Conservation (phyloP, 75 land plant species). For the Gnetum montanum region DNA sequence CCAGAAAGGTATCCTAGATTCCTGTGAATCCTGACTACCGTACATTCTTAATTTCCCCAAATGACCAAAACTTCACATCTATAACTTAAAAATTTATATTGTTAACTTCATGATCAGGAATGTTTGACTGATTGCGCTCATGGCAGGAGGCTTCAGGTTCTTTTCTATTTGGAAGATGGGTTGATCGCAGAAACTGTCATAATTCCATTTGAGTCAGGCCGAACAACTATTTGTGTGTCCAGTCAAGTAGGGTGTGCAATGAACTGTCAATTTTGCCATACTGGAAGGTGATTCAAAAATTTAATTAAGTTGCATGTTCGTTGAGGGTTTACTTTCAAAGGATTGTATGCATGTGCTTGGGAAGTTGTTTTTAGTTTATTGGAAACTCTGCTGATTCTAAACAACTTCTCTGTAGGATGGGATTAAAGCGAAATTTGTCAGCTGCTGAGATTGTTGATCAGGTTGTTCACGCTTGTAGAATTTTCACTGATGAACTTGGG, state of each 20-base stretch:
- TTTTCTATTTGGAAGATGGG: slow-evolving; percentile 60
- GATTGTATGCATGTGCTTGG: neutral
- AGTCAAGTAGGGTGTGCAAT: slow-evolving; percentile 98
- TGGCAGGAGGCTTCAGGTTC: slow-evolving; percentile 66
- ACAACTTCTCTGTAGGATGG: slow-evolving; percentile 54
- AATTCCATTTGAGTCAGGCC: slow-evolving; percentile 58
- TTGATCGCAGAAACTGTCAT: slow-evolving; percentile 75
- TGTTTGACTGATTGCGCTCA: slow-evolving; percentile 25
- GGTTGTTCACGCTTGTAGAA: slow-evolving; percentile 72
- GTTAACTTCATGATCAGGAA: slow-evolving; percentile 1
- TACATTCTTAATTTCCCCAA: neutral
- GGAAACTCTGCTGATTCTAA: neutral
- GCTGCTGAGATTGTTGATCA: slow-evolving; percentile 94
- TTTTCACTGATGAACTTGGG: slow-evolving; percentile 60
- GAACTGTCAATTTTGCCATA: slow-evolving; percentile 97
- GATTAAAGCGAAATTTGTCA: slow-evolving; percentile 58
- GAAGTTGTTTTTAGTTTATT: neutral
- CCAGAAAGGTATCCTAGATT: slow-evolving; percentile 59
- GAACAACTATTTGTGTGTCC: slow-evolving; percentile 86
- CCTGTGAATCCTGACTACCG: neutral
- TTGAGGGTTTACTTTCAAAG: too few relatives aligned
- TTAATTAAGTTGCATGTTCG: neutral
- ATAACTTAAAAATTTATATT: neutral
- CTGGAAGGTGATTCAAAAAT: slow-evolving; percentile 47
- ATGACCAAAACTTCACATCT: neutral